Conservation (phyloP, 768 basidiomycete genomes). For the Mycena rebaudengoi region DNA sequence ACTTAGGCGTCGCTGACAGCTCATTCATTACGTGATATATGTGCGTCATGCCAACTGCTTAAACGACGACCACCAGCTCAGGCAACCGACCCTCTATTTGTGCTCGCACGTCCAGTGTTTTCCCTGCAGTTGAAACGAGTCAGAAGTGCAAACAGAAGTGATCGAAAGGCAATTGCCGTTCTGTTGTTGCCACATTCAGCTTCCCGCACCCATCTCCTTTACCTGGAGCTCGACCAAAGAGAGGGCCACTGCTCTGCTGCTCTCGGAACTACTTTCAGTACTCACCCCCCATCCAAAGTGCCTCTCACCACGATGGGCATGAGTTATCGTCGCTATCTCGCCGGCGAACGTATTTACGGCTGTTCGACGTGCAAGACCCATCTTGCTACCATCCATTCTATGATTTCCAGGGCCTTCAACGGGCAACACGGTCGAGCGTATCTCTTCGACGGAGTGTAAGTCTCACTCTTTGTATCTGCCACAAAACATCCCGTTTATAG, state of each 20-base stretch:
- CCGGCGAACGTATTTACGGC: slow-evolving; percentile 87
- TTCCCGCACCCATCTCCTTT: slow-evolving; percentile 5
- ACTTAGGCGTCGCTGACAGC: too few species aligned
- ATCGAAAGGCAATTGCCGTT: not conserved
- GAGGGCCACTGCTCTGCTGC: too few species aligned
- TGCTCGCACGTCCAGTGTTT: too few species aligned
- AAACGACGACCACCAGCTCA: too few species aligned
- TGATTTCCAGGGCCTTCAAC: slow-evolving; percentile 94
- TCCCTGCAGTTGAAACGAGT: too few species aligned
- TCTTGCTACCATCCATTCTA: slow-evolving; percentile 89
- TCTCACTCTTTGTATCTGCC: slow-evolving; percentile 22
- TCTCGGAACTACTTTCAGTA: too few species aligned
- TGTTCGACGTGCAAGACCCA: slow-evolving; percentile 90
- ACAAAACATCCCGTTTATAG: too few species aligned
- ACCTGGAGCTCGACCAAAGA: slow-evolving; percentile 24
- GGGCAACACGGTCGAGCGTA: slow-evolving; percentile 97
- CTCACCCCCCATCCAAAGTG: slow-evolving; percentile 36
- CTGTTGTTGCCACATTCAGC: slow-evolving; percentile 18
- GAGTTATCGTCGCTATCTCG: slow-evolving; percentile 88
- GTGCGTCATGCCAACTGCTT: too few species aligned
- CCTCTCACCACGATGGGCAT: slow-evolving; percentile 72
- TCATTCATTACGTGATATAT: too few species aligned
- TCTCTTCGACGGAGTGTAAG: slow-evolving; percentile 94
- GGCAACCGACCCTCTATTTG: too few species aligned
- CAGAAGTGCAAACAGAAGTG: too few species aligned